Evolutionary conservation across 2,329 filamentous ascomycete species (phyloP), one percentile per base, ranked within the genome.

Genomic region (Aspergillus versicolor): DNA sequence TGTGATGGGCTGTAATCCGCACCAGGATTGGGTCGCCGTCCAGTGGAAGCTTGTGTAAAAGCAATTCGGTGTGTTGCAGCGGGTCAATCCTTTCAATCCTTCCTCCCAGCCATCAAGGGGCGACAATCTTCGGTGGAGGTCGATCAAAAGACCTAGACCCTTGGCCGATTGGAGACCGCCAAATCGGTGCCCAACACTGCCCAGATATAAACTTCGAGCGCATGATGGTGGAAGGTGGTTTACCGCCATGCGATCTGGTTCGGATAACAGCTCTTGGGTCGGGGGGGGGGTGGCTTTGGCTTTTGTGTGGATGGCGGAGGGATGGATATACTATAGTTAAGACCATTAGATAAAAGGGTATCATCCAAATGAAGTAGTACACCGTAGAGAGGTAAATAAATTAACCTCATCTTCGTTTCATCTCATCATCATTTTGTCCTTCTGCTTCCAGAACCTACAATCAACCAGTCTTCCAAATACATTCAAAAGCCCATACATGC

Each of bases 401-500:
- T 30, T 19, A 42, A 17, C 40, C 40, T 21, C 51, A 43, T 49
- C 50, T 30, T 52, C 9, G 49, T 21, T 56, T 57, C 47, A 48
- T 62, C 44, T 7, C 50, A 32, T 42, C 34, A 47, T 40, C 45
- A 34, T 46, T 30, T 47, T 34, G 17, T 6, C 38, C 44, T 53
- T 37, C 37, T 44, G 30, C 32, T 50, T 56, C 27, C 58, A 47
- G 17, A 54, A 61, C 61, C 56, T 63, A 63, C 58, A 57, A 54
- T 50, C 42, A 50, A 52, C 45, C 46, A n/a, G 13, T 47, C 46
- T 43, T 57, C 57, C 58, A 55, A 17, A 50, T 42, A 57, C 38
- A 58, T 40, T 57, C 55, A 63, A 30, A 30, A 57, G 49, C 54
- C 32, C 58, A 61, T 63, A 59, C 43, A 62, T 63, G 61, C 52